Evolutionary conservation across 164 flowering plant species (phyloP).

Genomic region (Chimonanthus praecox): DNA sequence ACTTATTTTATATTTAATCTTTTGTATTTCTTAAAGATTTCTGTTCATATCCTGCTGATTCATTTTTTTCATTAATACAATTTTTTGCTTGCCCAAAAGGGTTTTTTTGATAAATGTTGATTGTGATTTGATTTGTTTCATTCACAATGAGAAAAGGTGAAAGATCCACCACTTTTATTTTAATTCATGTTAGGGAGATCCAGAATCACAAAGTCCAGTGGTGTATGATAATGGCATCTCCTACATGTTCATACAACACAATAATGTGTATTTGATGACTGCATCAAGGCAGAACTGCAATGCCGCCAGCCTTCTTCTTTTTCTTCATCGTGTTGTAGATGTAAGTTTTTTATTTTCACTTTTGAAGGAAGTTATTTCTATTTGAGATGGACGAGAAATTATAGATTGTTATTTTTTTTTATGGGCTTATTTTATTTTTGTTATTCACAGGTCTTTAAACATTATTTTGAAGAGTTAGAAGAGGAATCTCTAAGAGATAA

Average conservation of each 20-base stretch:
- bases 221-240: conserved; percentile 85
- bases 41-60: too few species aligned
- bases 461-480: conserved; percentile 93
- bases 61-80: too few species aligned
- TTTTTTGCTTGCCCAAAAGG: too few species aligned
- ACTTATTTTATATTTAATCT: too few species aligned
- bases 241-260: conserved; percentile 91
- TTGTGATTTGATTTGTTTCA: too few species aligned
- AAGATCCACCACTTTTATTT: background rate
- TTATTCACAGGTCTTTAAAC: conserved; percentile 71
- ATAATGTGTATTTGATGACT: conserved; percentile 80
- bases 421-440: too few species aligned
- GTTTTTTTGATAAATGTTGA: too few species aligned
- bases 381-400: too few species aligned
- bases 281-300: conserved; percentile 96
- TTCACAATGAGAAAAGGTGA: too few species aligned
- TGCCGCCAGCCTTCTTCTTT: conserved; percentile 87
- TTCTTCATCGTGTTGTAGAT: conserved; percentile 91
- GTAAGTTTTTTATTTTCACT: conserved; percentile 38
- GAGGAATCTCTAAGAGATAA: conserved; percentile 97
- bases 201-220: conserved; percentile 85
- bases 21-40: too few species aligned
- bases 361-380: background rate
- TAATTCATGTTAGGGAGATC: conserved; percentile 64
- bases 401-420: too few species aligned